Evolutionary conservation across 2,329 filamentous ascomycete species (phyloP).

Genomic region (Neonectria hederae): DNA sequence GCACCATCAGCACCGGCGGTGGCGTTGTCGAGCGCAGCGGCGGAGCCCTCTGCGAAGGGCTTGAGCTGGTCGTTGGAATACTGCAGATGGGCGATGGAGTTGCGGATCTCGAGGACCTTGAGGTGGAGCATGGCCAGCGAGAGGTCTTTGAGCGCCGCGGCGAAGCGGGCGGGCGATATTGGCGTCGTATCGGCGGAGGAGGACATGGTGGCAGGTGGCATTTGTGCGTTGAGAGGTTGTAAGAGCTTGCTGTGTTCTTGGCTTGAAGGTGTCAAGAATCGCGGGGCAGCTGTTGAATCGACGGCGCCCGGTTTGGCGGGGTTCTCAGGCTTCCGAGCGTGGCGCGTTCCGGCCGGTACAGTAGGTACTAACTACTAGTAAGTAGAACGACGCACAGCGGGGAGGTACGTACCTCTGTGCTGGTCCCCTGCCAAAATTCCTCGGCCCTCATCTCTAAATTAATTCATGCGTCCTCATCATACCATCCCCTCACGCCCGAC

Average conservation of each 20-base stretch:
- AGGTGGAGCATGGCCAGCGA: constrained; percentile 73
- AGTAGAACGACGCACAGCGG: not conserved
- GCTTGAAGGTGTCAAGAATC: constrained; percentile 13
- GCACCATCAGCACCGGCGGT: constrained; percentile 20
- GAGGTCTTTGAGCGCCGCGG: constrained; percentile 73
- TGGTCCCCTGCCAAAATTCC: constrained; percentile 32
- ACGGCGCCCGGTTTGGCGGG: constrained; percentile 29
- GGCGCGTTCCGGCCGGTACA: constrained; percentile 10
- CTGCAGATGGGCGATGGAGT: constrained; percentile 77
- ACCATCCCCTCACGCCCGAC: constrained; percentile 25
- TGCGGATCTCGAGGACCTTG: constrained; percentile 80
- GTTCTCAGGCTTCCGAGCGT: constrained; percentile 32
- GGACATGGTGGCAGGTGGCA: constrained; percentile 60
- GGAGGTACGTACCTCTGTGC: not conserved
- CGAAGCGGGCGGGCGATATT: constrained; percentile 71
- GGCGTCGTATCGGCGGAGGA: constrained; percentile 69
- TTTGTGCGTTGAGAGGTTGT: not conserved
- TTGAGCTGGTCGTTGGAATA: constrained; percentile 78
- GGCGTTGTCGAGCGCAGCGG: constrained; percentile 42
- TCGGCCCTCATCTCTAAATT: constrained; percentile 36
- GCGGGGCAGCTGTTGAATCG: constrained; percentile 23
- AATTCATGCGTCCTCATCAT: constrained; percentile 41
- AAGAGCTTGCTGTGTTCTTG: constrained; percentile 8
- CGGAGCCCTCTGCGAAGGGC: constrained; percentile 68
- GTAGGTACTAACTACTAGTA: too few relatives aligned